Evolutionary conservation across 2,329 filamentous ascomycete species (phyloP), one percentile per base, ranked within the genome.

Genomic region (Sordariomycetes sp.): DNA sequence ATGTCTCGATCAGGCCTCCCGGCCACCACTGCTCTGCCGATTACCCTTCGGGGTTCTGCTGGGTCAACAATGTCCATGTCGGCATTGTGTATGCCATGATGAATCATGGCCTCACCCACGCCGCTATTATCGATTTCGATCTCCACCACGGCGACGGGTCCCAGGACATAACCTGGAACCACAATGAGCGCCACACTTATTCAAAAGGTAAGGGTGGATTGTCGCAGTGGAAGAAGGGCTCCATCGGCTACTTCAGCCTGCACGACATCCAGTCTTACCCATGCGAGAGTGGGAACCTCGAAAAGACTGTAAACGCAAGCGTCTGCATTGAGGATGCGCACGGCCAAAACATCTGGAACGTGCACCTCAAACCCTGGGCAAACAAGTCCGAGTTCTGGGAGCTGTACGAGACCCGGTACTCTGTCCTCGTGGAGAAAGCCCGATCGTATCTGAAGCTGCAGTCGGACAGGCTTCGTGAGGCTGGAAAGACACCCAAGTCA

Each of bases 191-290:
- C 61, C 62, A 60, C 4, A 76, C 73, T 18, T 57, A 57, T 40
- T 32, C 28, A 16, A 53, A 53, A 16, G 48, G 54, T 7, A 22
- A 24, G 4, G 35, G 28, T 12, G 76, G 86, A 48, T 70, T 83
- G 7, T 79, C 87, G 1, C 76, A 79, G 34, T 88, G 87, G 79
- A 93, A 93, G 73, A 94, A 89, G 74, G 86, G 87, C 0, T 86
- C 88, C 0, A 94, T 97, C 65, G 94, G 92, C 11, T 99, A 99
- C 69, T 97, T 96, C 71, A 97, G 92, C 69, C 71, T 99, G 51
- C 94, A 99, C 70, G 94, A 99, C 67, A 97, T 99, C 74, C 97
- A 99, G 72, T 97, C 93, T 0, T 99, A 95, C 67, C 94, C 95
- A 0, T 99, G 94, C 69, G 94, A 99, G 70, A 83, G 81, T 68